phyloP scores from a whole-genome alignment of 768 basidiomycete genomes.

The Tulasnella sp. region DNA sequence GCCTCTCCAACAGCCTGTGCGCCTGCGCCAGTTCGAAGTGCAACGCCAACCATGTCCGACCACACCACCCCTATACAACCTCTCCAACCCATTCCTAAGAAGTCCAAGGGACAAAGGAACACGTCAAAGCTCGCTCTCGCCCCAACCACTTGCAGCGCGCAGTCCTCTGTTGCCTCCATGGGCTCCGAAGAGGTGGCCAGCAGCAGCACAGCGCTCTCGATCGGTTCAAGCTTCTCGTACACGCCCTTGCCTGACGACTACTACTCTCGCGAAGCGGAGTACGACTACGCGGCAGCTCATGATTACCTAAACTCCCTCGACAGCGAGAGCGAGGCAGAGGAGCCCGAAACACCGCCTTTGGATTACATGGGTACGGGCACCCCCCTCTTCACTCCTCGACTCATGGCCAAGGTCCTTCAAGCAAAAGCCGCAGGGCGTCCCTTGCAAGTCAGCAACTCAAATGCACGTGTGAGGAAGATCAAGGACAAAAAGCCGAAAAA shows the following conservation, averaged over 20 bases:
- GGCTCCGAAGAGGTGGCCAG: not conserved
- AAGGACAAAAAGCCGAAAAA: slow-evolving; percentile 13
- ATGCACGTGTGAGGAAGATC: slow-evolving; percentile 7
- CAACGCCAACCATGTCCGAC: slow-evolving; percentile 10
- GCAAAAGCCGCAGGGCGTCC: slow-evolving; percentile 17
- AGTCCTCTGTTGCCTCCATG: not conserved
- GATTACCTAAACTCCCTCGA: slow-evolving; percentile 15
- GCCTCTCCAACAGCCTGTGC: slow-evolving; percentile 5
- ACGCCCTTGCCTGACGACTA: slow-evolving; percentile 18
- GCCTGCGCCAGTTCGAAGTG: slow-evolving; percentile 18
- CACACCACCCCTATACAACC: not conserved
- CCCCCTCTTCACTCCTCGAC: slow-evolving; percentile 22
- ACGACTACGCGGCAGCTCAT: slow-evolving; percentile 13
- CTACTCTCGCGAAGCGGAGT: slow-evolving; percentile 12
- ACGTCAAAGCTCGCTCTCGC: not conserved
- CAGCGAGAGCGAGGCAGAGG: slow-evolving; percentile 17
- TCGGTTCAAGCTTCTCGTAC: slow-evolving; percentile 18
- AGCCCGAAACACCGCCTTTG: slow-evolving; percentile 14
- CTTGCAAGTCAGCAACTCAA: slow-evolving; percentile 15
- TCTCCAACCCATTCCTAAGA: not conserved
- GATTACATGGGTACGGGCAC: slow-evolving; percentile 26
- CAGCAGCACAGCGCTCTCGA: not conserved
- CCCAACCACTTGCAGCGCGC: not conserved
- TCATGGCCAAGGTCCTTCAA: slow-evolving; percentile 25
- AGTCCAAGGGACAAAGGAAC: not conserved